A percentile compares a stretch with the other conserved stretches of the same genome.
These are phyloP conservation scores for Populus tomentosa DNA, from an alignment of 441 rosid species.

Conservation along the genomic window DNA sequence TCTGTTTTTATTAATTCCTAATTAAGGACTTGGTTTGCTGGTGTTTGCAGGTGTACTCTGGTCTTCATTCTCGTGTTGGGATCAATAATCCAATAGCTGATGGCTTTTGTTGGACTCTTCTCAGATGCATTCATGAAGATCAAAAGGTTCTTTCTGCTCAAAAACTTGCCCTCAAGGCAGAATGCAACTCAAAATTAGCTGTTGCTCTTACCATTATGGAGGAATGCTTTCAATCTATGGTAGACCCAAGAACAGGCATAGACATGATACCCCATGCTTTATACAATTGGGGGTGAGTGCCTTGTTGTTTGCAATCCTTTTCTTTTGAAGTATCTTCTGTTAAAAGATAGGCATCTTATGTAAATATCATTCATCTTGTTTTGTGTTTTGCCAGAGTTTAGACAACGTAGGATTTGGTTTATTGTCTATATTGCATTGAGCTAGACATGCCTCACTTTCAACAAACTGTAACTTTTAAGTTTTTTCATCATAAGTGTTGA, in stretches of 20 bases:
- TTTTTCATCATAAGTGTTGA: background rate
- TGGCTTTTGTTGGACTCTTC: slow-evolving; percentile 82
- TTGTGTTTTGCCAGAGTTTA: background rate
- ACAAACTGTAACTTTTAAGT: background rate
- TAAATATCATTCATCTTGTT: background rate
- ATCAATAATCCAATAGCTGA: slow-evolving; percentile 45
- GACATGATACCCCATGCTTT: slow-evolving; percentile 93
- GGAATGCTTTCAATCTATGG: slow-evolving; percentile 93
- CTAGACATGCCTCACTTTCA: background rate
- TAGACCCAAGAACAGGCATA: slow-evolving; percentile 94
- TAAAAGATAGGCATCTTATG: background rate
- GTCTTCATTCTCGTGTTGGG: slow-evolving; percentile 83
- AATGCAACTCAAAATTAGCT: slow-evolving; percentile 92
- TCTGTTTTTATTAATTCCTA: slow-evolving; percentile 9
- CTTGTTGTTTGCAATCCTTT: slow-evolving; percentile 4
- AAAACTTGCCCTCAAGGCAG: slow-evolving; percentile 76
- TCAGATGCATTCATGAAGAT: slow-evolving; percentile 85
- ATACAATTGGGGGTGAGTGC: slow-evolving; percentile 85
- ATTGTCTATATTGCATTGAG: background rate
- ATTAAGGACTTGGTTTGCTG: slow-evolving; percentile 17
- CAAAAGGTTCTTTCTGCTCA: slow-evolving; percentile 74
- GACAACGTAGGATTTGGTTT: background rate
- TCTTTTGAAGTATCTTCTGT: slow-evolving; percentile 4
- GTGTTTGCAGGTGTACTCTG: slow-evolving; percentile 57
- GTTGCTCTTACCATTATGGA: slow-evolving; percentile 93